Conservation (phyloP, 176 grass and related monocot genomes). For the Avena atlantica region DNA sequence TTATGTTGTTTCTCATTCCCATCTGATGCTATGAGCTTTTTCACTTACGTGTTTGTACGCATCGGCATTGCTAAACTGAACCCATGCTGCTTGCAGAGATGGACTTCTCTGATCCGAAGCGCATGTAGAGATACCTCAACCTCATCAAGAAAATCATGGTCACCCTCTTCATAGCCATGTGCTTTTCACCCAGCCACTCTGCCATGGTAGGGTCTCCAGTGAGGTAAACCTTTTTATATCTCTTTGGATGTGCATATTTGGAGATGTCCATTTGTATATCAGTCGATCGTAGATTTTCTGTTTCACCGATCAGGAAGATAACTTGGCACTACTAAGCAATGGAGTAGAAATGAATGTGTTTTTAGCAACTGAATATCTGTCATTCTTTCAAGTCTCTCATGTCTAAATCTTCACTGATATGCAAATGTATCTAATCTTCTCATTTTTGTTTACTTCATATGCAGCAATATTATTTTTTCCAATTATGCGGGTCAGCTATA, state of each 20-base stretch:
- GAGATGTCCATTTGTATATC: neutral
- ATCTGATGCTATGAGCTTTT: neutral
- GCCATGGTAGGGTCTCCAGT: too few relatives aligned
- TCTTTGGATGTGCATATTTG: too few relatives aligned
- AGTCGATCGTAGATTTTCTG: neutral
- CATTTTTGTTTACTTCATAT: too few relatives aligned
- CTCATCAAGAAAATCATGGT: constrained; percentile 62
- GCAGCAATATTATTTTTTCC: too few relatives aligned
- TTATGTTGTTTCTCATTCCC: neutral
- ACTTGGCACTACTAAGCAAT: neutral
- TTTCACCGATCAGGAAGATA: neutral
- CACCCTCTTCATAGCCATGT: constrained; percentile 68
- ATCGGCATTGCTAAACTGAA: neutral
- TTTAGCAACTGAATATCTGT: neutral
- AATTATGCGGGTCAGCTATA: too few relatives aligned
- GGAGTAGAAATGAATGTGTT: neutral
- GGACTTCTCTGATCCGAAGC: constrained; percentile 83
- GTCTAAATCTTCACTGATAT: constrained; percentile 27
- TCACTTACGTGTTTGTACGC: too few relatives aligned
- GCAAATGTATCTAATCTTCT: too few relatives aligned
- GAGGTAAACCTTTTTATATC: too few relatives aligned
- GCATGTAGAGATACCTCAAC: constrained; percentile 57
- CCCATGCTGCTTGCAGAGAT: constrained; percentile 49
- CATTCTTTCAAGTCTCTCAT: neutral
- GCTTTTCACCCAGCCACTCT: constrained; percentile 40